Evolutionary conservation across 2,329 filamentous ascomycete genomes (phyloP).

Genomic region (Chrysoporthe deuterocubensis): DNA sequence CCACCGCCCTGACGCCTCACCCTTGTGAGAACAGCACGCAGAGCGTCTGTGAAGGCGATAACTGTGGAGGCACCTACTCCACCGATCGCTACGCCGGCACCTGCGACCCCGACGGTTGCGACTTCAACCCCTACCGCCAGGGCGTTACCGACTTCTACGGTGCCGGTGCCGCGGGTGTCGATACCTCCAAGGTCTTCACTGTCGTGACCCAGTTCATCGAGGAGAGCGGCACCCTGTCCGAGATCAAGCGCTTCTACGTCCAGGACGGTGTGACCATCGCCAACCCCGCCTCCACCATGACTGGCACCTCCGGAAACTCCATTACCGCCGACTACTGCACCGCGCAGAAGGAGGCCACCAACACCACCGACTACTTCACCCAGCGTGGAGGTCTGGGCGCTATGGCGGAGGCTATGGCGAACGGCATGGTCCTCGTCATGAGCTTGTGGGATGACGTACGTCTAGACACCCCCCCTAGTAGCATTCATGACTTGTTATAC

Average conservation of each 20-base stretch:
- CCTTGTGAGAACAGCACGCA: constrained; percentile 56
- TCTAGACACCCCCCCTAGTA: not conserved
- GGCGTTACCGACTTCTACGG: constrained; percentile 66
- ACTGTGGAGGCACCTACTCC: constrained; percentile 54
- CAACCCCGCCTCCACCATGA: constrained; percentile 46
- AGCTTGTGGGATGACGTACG: constrained; percentile 60
- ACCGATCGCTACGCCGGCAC: constrained; percentile 59
- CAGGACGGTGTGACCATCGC: constrained; percentile 58
- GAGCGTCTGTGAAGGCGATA: constrained; percentile 50
- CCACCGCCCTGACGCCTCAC: constrained; percentile 55
- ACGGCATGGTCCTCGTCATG: constrained; percentile 67
- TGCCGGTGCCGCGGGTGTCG: constrained; percentile 53
- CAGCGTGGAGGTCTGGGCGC: constrained; percentile 55
- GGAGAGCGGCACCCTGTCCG: constrained; percentile 41
- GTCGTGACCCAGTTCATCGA: constrained; percentile 63
- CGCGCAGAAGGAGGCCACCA: constrained; percentile 55
- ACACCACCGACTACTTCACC: constrained; percentile 55
- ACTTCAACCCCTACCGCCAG: constrained; percentile 70
- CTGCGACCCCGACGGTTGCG: constrained; percentile 69
- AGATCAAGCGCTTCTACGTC: constrained; percentile 64
- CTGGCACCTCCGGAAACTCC: constrained; percentile 36
- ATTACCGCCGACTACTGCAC: constrained; percentile 62
- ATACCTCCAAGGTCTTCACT: constrained; percentile 62
- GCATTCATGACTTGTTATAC: not conserved
- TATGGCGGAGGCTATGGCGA: constrained; percentile 55